Percentiles rank a stretch among this genome's conserved stretches.
These are phyloP conservation scores for Fibroporia radiculosa DNA, from an alignment of 768 basidiomycete genomes.

Conservation along the genomic window DNA sequence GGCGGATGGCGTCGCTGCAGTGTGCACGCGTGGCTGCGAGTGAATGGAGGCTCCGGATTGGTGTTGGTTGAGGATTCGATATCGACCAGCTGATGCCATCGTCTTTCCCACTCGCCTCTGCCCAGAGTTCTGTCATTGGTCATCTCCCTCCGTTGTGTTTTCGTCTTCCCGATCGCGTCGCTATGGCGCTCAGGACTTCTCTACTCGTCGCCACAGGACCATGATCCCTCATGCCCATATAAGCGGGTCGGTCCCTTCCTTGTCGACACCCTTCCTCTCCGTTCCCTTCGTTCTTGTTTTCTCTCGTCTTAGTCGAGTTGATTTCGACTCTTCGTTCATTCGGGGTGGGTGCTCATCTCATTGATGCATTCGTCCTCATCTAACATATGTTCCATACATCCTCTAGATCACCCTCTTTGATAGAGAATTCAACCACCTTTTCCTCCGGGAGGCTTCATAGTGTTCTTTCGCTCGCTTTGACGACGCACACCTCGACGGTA, in stretches of 20 bases:
- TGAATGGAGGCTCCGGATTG: no score
- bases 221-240: constrained; percentile 6
- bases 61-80: no score
- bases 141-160: no score
- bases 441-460: constrained; percentile 55
- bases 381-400: constrained; percentile 2
- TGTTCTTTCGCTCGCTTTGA: constrained; percentile 25
- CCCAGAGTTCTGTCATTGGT: no score
- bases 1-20: no score
- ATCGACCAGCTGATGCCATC: no score
- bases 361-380: neutral
- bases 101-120: no score
- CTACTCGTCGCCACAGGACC: neutral
- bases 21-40: no score
- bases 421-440: constrained; percentile 47
- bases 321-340: constrained; percentile 50
- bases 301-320: constrained; percentile 54
- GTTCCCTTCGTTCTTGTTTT: constrained; percentile 23
- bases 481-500: constrained; percentile 42
- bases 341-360: constrained; percentile 32
- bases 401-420: constrained; percentile 64
- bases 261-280: constrained; percentile 23
- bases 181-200: neutral
- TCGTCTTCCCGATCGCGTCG: neutral
- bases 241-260: constrained; percentile 5